These are phyloP conservation scores for Erodium moschatum DNA, from an alignment of 441 rosid genomes.

Conservation along the genomic window DNA sequence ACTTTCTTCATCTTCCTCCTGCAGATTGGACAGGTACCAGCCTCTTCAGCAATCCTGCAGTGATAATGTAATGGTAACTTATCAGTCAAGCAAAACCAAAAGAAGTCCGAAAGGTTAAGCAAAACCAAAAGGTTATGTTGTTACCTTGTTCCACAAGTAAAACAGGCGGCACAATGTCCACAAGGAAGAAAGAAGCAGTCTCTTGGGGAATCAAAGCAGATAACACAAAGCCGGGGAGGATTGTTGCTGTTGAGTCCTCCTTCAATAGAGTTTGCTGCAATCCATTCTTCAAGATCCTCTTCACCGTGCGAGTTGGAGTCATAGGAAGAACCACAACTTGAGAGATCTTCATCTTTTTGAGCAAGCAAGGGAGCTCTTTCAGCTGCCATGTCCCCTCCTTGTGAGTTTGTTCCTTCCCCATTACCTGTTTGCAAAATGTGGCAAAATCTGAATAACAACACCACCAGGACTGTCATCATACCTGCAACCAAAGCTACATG, in stretches of 20 bases:
- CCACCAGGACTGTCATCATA: slow-evolving; percentile 30
- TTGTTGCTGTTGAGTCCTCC: slow-evolving; percentile 29
- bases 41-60: slow-evolving; percentile 43
- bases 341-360: slow-evolving; percentile 37
- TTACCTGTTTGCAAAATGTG: slow-evolving; percentile 18
- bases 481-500: slow-evolving; percentile 23
- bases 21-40: slow-evolving; percentile 45
- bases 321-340: slow-evolving; percentile 43
- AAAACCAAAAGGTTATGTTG: too few relatives aligned
- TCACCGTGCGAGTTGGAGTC: slow-evolving; percentile 42
- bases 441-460: slow-evolving; percentile 28
- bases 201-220: slow-evolving; percentile 42
- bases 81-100: background rate
- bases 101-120: too few relatives aligned
- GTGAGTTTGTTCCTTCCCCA: slow-evolving; percentile 12
- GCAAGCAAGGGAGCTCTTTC: slow-evolving; percentile 36
- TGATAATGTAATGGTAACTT: background rate
- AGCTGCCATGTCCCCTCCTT: slow-evolving; percentile 18
- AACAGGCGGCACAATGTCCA: slow-evolving; percentile 51
- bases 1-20: slow-evolving; percentile 49
- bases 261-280: slow-evolving; percentile 18
- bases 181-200: slow-evolving; percentile 64
- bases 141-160: slow-evolving; percentile 49
- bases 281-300: slow-evolving; percentile 29
- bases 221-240: slow-evolving; percentile 24